A percentile compares a stretch with the other conserved stretches of the same genome.
Conservation (phyloP, 1,284 basidiomycete genomes). For the Baeospora myosura region DNA sequence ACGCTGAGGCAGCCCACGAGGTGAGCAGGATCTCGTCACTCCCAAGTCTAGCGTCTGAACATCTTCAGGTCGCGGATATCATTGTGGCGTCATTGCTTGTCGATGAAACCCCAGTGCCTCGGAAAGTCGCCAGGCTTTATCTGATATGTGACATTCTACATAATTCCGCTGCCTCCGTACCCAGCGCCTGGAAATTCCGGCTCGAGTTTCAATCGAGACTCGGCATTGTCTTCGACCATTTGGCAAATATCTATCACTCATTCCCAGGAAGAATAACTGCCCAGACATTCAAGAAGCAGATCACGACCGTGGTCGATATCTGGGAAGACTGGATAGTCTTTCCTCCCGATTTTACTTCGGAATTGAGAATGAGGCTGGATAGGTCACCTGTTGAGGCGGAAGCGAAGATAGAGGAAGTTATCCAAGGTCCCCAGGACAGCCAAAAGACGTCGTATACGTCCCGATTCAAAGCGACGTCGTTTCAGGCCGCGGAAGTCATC, state of each 20-base stretch:
- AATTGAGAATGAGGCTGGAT: constrained; percentile 66
- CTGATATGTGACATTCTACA: constrained; percentile 96
- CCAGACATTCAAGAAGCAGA: constrained; percentile 88
- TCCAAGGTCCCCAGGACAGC: too few species aligned
- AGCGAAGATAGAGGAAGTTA: constrained; percentile 18
- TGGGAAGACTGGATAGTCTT: constrained; percentile 98
- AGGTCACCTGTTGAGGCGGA: constrained; percentile 25
- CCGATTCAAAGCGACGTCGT: constrained; percentile 74
- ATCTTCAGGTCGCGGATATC: constrained; percentile 71
- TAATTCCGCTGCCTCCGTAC: constrained; percentile 84
- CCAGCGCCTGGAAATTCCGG: constrained; percentile 91
- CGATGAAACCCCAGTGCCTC: constrained; percentile 85
- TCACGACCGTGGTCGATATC: constrained; percentile 77
- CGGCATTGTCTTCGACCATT: constrained; percentile 86
- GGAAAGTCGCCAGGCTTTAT: constrained; percentile 92
- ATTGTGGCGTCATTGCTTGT: constrained; percentile 80
- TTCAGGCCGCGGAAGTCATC: constrained; percentile 55
- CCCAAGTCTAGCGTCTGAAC: constrained; percentile 7
- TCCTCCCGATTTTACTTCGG: constrained; percentile 71
- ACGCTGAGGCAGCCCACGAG: constrained; percentile 89
- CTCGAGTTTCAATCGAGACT: constrained; percentile 85
- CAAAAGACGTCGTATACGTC: constrained; percentile 34
- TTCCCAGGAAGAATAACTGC: constrained; percentile 91
- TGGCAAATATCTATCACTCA: constrained; percentile 86
- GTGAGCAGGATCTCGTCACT: constrained; percentile 31